These are phyloP conservation scores for Lentinus brumalis DNA, from an alignment of 768 basidiomycete genomes.

Conservation along the genomic window DNA sequence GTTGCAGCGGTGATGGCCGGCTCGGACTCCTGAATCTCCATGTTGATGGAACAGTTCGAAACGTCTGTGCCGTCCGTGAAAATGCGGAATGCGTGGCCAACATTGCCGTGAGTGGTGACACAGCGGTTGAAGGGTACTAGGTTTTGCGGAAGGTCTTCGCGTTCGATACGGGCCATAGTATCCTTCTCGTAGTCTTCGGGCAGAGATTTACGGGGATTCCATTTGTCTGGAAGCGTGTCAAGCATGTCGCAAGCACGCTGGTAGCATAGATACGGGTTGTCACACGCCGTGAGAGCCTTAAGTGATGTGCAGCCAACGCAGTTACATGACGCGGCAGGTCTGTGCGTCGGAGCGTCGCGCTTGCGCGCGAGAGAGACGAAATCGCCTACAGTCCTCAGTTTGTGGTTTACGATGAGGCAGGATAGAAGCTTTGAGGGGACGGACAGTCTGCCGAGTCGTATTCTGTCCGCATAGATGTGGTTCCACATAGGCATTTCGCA, in stretches of 20 bases:
- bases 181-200: constrained; percentile 8
- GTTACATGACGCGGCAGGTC: background rate
- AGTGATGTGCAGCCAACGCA: background rate
- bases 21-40: background rate
- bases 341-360: background rate
- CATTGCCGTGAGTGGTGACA: background rate
- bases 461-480: no score
- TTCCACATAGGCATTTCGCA: no score
- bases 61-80: constrained; percentile 3
- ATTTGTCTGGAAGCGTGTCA: background rate
- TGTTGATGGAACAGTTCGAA: background rate
- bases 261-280: background rate
- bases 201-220: background rate
- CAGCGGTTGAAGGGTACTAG: background rate
- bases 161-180: background rate
- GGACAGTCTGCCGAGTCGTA: no score
- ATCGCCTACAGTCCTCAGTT: background rate
- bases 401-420: background rate
- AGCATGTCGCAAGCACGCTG: background rate
- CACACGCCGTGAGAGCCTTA: background rate
- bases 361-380: background rate
- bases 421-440: no score
- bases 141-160: background rate
- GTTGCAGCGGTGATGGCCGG: background rate
- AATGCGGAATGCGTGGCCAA: background rate